Evolutionary conservation across 768 basidiomycete species (phyloP).

Genomic region (Lactifluus pinguis): DNA sequence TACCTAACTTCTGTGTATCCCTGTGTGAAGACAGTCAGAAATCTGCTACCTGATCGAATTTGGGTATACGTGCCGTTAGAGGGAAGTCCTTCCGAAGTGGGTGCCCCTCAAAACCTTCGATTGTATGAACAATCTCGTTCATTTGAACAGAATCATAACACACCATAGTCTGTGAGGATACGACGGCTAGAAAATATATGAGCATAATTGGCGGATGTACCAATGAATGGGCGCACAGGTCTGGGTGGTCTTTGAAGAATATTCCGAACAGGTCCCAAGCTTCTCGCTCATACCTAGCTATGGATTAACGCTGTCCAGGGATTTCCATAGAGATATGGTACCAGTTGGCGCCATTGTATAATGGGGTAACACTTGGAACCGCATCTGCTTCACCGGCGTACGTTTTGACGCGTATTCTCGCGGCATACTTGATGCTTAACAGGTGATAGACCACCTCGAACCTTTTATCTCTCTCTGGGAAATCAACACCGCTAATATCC

Average conservation of each 20-base stretch:
- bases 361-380: conserved; percentile 68
- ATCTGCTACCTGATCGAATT: not conserved
- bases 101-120: conserved; percentile 87
- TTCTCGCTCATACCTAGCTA: conserved; percentile 84
- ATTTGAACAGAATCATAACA: conserved; percentile 11
- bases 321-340: conserved; percentile 24
- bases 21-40: conserved; percentile 32
- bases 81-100: conserved; percentile 98
- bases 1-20: conserved; percentile 99
- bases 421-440: conserved; percentile 67
- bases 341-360: conserved; percentile 96
- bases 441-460: conserved; percentile 98
- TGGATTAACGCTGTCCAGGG: conserved; percentile 1
- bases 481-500: conserved; percentile 95
- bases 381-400: conserved; percentile 90
- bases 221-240: conserved; percentile 55
- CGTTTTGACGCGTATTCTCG: conserved; percentile 92
- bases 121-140: conserved; percentile 10
- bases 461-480: conserved; percentile 83
- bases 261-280: conserved; percentile 97
- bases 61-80: conserved; percentile 56
- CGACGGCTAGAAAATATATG: conserved; percentile 54
- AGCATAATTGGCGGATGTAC: conserved; percentile 15
- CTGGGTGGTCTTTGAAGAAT: conserved; percentile 93
- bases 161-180: conserved; percentile 96